Base-by-base conservation (phyloP, 352 stramenopile species). In the Pelagophyceae sp. region DNA sequence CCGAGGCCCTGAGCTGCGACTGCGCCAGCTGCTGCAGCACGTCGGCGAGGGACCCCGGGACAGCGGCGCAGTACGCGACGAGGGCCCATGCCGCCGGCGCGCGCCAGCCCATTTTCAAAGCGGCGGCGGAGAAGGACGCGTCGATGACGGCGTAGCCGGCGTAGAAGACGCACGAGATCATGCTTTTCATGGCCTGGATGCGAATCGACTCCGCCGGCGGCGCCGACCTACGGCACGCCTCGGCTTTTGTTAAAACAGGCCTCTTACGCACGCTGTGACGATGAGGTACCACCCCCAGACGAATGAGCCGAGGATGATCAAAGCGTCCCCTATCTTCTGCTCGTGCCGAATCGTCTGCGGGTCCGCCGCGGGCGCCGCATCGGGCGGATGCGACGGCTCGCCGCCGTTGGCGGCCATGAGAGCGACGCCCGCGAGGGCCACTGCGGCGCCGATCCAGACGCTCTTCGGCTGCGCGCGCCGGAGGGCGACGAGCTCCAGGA, bases 151-250 rank as follows among this genome's bases (percentile, higher is more conserved):
- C 61, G 50, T 61, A 61, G 50, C 15, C 15, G 23, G 61, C 35
- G 35, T 72, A 72, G 63, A 72, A 72, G 31, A 11, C 63, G n/a
- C 15, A 25, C 11, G 11, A 72, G 35, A 3, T 20, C 6, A 72
- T 17, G 63, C 40, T 50, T 32, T 72, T 72, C 29, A 38, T 11
- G 63, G 63, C 63, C 63, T 72, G 63, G 31, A 72, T 32, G 15
- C 29, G 31, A 5, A 27, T 25, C 63, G 63, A 5, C 29, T 45
- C 63, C 31, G 6, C 6, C 31, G 63, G 35, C 29, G 40, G 3
- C 29, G 31, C 63, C 6, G 63, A 17, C 31, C n/a, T n/a, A n/a
- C n/a, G n/a, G n/a, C n/a, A n/a, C n/a, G n/a, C n/a, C n/a, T n/a
- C n/a, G n/a, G n/a, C n/a, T n/a, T n/a, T n/a, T n/a, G n/a, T n/a